A percentile compares a stretch with the other conserved stretches of the same genome.
These are phyloP conservation scores for Mucor plumbeus DNA, from an alignment of 371 early-diverging fungal genomes.

Conservation along the genomic window DNA sequence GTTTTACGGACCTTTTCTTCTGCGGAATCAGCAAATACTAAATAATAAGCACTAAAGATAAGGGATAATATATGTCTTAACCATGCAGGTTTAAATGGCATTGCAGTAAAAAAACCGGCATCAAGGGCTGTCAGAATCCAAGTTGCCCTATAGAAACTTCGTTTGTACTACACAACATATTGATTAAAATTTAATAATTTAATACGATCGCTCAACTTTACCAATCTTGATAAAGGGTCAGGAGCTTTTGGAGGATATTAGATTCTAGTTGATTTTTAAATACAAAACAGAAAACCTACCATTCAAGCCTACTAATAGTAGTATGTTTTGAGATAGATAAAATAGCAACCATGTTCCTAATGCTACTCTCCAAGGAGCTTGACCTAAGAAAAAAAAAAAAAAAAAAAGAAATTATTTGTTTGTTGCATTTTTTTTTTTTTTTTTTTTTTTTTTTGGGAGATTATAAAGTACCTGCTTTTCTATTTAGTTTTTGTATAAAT, in stretches of 20 bases:
- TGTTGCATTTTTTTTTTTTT: neutral
- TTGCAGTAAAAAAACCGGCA: constrained; percentile 95
- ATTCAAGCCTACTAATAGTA: constrained; percentile 62
- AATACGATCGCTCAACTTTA: constrained; percentile 20
- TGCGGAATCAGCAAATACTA: constrained; percentile 87
- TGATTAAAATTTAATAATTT: neutral
- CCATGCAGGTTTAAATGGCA: constrained; percentile 76
- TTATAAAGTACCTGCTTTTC: constrained; percentile 29
- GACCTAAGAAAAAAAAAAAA: constrained; percentile 18
- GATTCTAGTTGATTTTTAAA: neutral
- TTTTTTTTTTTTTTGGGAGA: neutral
- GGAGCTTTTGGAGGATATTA: constrained; percentile 53
- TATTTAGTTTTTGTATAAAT: constrained; percentile 34
- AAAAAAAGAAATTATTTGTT: constrained; percentile 5
- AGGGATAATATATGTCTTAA: constrained; percentile 79
- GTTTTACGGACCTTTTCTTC: constrained; percentile 87
- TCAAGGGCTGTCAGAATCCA: constrained; percentile 92
- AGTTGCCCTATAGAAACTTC: constrained; percentile 91
- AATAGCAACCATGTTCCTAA: constrained; percentile 70
- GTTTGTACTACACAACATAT: constrained; percentile 73
- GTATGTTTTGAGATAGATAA: constrained; percentile 66
- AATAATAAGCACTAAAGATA: constrained; percentile 80
- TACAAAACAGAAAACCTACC: constrained; percentile 36
- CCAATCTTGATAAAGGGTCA: constrained; percentile 71
- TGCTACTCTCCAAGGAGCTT: constrained; percentile 82